Base-by-base conservation (phyloP, 1,139 yeast species). In the Taiozyma sp. region DNA sequence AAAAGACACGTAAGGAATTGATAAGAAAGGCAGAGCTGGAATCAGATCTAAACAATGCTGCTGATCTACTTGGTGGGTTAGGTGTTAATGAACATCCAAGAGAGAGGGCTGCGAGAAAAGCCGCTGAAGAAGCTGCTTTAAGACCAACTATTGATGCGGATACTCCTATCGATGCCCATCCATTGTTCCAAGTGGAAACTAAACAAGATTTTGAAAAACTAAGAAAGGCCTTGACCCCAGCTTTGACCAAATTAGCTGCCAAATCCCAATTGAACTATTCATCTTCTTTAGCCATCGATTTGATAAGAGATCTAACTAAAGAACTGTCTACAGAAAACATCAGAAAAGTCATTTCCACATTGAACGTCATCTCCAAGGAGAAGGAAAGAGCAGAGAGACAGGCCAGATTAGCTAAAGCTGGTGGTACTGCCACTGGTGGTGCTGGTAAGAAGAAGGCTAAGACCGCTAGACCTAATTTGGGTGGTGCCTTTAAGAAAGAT, bases 371-470 rank as follows among this genome's bases (percentile, higher is more conserved):
- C 51, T 75, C 87, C 57, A 91, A 86, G 65, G 96, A 91, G 51
- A 93, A 93, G 74, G 93, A 87, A 70, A 86, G 84, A 68, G 87
- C 85, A 54, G 98, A 92, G 73, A 88, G 97, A 75, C 86, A 79
- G 64, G 89, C 87, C 4, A 80, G 96, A 72, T 74, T 87, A 64
- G 80, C 85, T 64, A 85, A 84, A 67, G 79, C 90, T 46, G 93
- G 93, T 56, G 93, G 93, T 57, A 86, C 93, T 46, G 83, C 93
- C 43, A 86, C 95, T 45, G 96, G 95, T 65, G 96, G 97, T 67
- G 93, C 96, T 34, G 97, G 97, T 65, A 90, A 89, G 79, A 88
- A 90, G 83, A 91, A 92, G 81, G 92, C 84, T 57, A 91, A 90
- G 76, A 81, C 82, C 34, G 83, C 78, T 34, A 88, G 88, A 61